These are phyloP conservation scores for Metschnikowia dekortorum DNA, from an alignment of 805 yeast genomes.

Conservation along the genomic window DNA sequence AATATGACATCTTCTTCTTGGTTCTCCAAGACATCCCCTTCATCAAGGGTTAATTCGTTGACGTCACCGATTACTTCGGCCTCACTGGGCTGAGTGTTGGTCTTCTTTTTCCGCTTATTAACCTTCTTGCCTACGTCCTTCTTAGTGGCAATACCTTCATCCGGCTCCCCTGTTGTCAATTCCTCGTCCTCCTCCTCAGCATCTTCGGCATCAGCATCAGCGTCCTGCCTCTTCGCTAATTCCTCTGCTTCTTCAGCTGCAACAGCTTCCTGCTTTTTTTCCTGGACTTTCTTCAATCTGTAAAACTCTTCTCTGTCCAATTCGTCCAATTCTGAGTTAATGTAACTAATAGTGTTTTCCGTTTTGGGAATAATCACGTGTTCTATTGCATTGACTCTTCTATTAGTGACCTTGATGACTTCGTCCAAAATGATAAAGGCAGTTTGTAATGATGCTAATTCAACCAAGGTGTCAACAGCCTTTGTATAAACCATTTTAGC, in stretches of 20 bases:
- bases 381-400: conserved; percentile 98
- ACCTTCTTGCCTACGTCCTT: conserved; percentile 9
- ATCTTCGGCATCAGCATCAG: conserved; percentile 13
- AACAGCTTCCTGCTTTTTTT: conserved; percentile 79
- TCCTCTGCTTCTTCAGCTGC: conserved; percentile 61
- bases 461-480: conserved; percentile 96
- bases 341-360: conserved; percentile 86
- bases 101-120: conserved; percentile 10
- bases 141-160: conserved; percentile 1
- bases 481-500: conserved; percentile 90
- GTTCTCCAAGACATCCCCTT: conserved; percentile 33
- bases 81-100: conserved; percentile 12
- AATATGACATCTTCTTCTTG: conserved; percentile 45
- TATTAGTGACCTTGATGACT: conserved; percentile 94
- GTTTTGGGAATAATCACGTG: conserved; percentile 97
- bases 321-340: conserved; percentile 94
- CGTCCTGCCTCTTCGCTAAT: conserved; percentile 16
- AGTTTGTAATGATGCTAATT: conserved; percentile 91
- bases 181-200: conserved; percentile 10
- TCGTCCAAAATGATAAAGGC: conserved; percentile 96
- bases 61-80: conserved; percentile 24
- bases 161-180: conserved; percentile 3
- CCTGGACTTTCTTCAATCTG: conserved; percentile 93
- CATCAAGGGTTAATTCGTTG: conserved; percentile 22
- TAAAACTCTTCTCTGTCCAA: conserved; percentile 97